Percentiles rank a stretch among this genome's conserved stretches.
Evolutionary conservation across 768 basidiomycete genomes (phyloP).

Genomic region (Clavulina sp.): DNA sequence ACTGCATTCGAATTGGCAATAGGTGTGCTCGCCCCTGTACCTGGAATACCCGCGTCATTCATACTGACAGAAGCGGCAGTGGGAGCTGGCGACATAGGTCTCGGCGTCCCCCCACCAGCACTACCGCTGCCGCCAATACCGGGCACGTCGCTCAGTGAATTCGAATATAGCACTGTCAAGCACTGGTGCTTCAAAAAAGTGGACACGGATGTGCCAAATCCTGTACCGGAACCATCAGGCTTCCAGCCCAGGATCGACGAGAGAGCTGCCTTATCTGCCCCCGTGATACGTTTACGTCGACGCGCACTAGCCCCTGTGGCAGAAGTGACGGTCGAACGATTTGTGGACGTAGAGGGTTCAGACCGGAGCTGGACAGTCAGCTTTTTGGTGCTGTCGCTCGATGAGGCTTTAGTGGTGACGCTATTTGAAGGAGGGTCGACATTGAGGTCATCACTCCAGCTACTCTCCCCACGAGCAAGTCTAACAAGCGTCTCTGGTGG

Average conservation of each 20-base stretch:
- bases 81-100: too few species aligned
- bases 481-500: too few species aligned
- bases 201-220: constrained; percentile 30
- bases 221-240: constrained; percentile 20
- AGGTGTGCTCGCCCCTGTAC: neutral
- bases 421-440: too few species aligned
- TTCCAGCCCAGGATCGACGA: constrained; percentile 42
- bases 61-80: neutral
- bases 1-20: constrained; percentile 3
- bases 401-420: too few species aligned
- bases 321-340: too few species aligned
- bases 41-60: neutral
- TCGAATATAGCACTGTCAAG: constrained; percentile 33
- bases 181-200: constrained; percentile 45
- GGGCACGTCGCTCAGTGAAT: constrained; percentile 24
- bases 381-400: too few species aligned
- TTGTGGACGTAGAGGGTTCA: too few species aligned
- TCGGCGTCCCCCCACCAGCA: too few species aligned
- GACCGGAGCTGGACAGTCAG: too few species aligned
- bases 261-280: constrained; percentile 40
- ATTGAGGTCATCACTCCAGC: too few species aligned
- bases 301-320: neutral
- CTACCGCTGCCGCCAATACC: too few species aligned
- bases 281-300: constrained; percentile 22
- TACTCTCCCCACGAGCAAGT: too few species aligned